Conservation (phyloP, 2,329 filamentous ascomycete species). For the Lizonia empirigonia region DNA sequence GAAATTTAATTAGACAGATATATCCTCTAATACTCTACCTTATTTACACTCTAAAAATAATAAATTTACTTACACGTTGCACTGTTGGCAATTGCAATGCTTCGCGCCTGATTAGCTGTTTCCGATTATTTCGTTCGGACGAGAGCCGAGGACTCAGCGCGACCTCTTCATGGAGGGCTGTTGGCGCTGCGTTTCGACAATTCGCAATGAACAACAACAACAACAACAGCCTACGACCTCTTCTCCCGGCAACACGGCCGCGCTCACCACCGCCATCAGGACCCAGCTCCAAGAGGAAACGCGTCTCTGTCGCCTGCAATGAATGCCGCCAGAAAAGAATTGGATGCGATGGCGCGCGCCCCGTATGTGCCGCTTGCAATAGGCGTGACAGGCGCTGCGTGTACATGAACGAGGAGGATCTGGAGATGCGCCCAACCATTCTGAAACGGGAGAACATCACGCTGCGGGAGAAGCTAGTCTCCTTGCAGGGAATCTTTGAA, state of each 20-base stretch:
- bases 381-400: constrained; percentile 15
- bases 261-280: constrained; percentile 12
- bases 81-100: too few species aligned
- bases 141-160: neutral
- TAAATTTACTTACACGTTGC: too few species aligned
- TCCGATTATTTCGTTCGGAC: too few species aligned
- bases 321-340: constrained; percentile 18
- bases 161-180: constrained; percentile 5
- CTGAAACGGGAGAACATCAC: constrained; percentile 18
- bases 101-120: too few species aligned
- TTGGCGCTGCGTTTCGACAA: constrained; percentile 9
- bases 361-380: constrained; percentile 17
- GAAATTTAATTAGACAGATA: too few species aligned
- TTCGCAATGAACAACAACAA: constrained; percentile 16
- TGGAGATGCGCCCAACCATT: constrained; percentile 18
- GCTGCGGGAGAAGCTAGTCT: constrained; percentile 15
- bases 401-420: constrained; percentile 18
- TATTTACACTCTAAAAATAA: too few species aligned
- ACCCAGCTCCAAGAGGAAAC: constrained; percentile 15
- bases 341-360: constrained; percentile 16
- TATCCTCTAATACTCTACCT: too few species aligned
- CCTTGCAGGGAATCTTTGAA: constrained; percentile 12
- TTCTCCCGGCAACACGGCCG: constrained; percentile 17
- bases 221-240: constrained; percentile 12
- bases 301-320: constrained; percentile 21